Evolutionary conservation across 2,329 filamentous ascomycete genomes (phyloP).

Genomic region (Cadophora gregata): DNA sequence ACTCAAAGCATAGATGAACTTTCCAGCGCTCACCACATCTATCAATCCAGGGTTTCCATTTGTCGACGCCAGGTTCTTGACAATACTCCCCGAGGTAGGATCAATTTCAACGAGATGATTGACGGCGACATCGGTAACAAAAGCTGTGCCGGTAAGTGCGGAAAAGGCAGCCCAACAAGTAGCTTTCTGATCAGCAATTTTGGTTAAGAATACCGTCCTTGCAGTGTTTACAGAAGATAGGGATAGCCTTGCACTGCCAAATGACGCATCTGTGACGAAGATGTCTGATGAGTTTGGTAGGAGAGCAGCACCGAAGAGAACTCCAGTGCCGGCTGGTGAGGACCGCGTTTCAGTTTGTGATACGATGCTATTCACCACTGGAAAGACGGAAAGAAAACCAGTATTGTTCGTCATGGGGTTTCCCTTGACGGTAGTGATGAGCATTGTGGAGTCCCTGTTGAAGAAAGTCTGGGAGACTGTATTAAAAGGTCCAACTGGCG

Average conservation of each 20-base stretch:
- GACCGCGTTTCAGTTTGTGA: constrained; percentile 44
- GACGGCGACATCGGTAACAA: constrained; percentile 60
- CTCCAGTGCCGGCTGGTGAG: constrained; percentile 60
- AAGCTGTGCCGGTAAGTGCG: constrained; percentile 54
- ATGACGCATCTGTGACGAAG: constrained; percentile 63
- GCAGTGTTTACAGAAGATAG: constrained; percentile 44
- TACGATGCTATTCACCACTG: constrained; percentile 45
- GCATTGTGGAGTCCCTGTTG: constrained; percentile 55
- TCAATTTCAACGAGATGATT: constrained; percentile 64
- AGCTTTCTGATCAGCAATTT: constrained; percentile 57
- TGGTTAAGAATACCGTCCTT: constrained; percentile 44
- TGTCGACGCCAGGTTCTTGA: constrained; percentile 50
- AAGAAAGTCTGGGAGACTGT: constrained; percentile 67
- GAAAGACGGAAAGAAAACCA: constrained; percentile 60
- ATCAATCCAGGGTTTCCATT: constrained; percentile 59
- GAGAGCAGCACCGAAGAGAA: constrained; percentile 59
- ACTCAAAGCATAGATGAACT: constrained; percentile 61
- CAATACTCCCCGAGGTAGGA: constrained; percentile 53
- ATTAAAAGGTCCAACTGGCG: constrained; percentile 62
- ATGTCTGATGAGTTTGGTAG: constrained; percentile 51
- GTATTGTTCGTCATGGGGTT: constrained; percentile 59
- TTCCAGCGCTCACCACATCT: constrained; percentile 58
- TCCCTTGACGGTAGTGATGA: constrained; percentile 67
- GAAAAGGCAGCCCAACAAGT: constrained; percentile 66
- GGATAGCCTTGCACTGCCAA: constrained; percentile 58